Conservation (phyloP, 1,284 basidiomycete species). For the Farysia itapuensis region DNA sequence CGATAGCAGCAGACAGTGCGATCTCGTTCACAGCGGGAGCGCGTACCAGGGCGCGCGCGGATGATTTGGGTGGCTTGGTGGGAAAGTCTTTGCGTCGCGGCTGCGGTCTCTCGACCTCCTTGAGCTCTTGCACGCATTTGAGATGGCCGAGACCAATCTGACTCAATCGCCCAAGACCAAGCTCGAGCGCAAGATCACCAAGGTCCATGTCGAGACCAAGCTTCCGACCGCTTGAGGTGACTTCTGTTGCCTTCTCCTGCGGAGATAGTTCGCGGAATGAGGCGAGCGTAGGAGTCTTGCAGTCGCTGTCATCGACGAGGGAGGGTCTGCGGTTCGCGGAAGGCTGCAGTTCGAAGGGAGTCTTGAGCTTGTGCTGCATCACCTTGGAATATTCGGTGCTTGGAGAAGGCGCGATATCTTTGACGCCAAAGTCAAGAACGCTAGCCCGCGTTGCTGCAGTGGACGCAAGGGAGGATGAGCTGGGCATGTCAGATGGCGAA, state of each 20-base stretch:
- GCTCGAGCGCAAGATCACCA: conserved; percentile 35
- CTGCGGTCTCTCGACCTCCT: conserved; percentile 7
- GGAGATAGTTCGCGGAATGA: conserved; percentile 35
- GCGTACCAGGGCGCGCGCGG: conserved; percentile 10
- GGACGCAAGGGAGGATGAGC: conserved; percentile 21
- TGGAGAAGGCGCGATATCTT: neutral
- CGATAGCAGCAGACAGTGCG: conserved; percentile 18
- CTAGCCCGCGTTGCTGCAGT: conserved; percentile 12
- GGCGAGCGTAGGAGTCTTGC: conserved; percentile 37
- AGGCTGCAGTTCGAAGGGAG: conserved; percentile 21
- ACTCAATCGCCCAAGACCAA: conserved; percentile 37
- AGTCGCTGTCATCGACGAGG: conserved; percentile 24
- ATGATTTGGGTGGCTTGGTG: conserved; percentile 34
- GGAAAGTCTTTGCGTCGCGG: conserved; percentile 7
- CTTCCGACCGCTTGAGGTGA: neutral
- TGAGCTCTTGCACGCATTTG: conserved; percentile 18
- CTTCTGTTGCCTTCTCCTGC: neutral
- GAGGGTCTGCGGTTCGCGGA: neutral
- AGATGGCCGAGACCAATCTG: conserved; percentile 25
- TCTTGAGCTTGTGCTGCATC: conserved; percentile 14
- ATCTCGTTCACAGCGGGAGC: neutral
- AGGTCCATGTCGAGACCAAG: conserved; percentile 39
- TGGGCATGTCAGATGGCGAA: conserved; percentile 25
- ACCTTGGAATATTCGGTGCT: neutral
- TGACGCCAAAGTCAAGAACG: neutral